A percentile compares a stretch with the other conserved stretches of the same genome.
Conservation (phyloP, 2,329 filamentous ascomycete genomes). For the Monosporascus sp. region DNA sequence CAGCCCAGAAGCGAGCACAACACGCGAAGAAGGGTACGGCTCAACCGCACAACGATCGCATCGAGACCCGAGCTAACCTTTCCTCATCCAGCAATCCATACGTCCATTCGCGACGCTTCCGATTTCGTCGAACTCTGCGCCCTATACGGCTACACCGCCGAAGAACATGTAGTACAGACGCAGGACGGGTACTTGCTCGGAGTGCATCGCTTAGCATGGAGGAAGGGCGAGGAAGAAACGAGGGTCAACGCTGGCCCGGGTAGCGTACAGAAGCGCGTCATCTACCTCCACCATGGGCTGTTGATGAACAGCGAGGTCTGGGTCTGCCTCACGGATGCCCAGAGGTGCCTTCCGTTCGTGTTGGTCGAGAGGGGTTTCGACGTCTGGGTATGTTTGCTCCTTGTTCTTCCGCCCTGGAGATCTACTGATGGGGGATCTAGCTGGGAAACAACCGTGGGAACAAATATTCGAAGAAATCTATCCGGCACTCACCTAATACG, state of each 20-base stretch:
- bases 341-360: slow-evolving; percentile 82
- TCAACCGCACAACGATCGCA: not conserved
- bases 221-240: slow-evolving; percentile 71
- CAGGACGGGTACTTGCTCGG: slow-evolving; percentile 90
- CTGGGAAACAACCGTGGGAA: slow-evolving; percentile 97
- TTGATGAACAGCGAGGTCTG: slow-evolving; percentile 99
- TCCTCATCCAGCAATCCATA: slow-evolving; percentile 57
- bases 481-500: slow-evolving; percentile 68
- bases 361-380: slow-evolving; percentile 90
- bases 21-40: slow-evolving; percentile 59
- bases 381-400: slow-evolving; percentile 66
- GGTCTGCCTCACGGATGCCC: slow-evolving; percentile 84
- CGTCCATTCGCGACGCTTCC: slow-evolving; percentile 75
- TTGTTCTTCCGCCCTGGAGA: slow-evolving; percentile 14
- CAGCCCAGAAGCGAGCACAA: slow-evolving; percentile 62
- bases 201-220: slow-evolving; percentile 80
- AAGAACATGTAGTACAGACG: slow-evolving; percentile 95
- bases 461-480: slow-evolving; percentile 97
- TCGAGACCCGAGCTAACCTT: slow-evolving; percentile 52
- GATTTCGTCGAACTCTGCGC: slow-evolving; percentile 95
- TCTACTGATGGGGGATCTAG: slow-evolving; percentile 36
- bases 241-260: slow-evolving; percentile 68
- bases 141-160: slow-evolving; percentile 84
- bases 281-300: slow-evolving; percentile 91
- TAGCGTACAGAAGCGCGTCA: slow-evolving; percentile 73